Base-by-base conservation (phyloP, 1,284 basidiomycete species). In the Flammula alnicola region DNA sequence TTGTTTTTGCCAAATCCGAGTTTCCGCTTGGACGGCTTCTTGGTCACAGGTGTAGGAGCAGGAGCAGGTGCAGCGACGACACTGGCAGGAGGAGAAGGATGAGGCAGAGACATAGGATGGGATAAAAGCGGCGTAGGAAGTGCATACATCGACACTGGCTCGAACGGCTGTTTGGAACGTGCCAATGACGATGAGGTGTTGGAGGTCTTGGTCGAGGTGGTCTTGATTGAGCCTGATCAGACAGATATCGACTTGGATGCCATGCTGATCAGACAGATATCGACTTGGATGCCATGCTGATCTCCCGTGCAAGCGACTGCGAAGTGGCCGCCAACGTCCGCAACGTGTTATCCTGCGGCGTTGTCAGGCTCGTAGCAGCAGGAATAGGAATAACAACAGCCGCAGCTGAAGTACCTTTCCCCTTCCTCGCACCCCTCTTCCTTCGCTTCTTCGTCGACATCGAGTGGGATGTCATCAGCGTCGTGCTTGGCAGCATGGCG, bases 21-120 rank as follows among this genome's bases (percentile, higher is more conserved):
- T 64, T 87, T 90, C 88, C 88, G 91, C 64, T 85, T 89, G 37
- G 83, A 87, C 46, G 85, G 71, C 73, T 91, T 91, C 78, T 91
- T 91, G 44, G 73, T 74, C 45, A 81, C 78, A 27, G 69, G 55
- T 14, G 56, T 42, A 41, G 69, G 54, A 14, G 63, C 44, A 7
- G 65, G n/a, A n/a, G n/a, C n/a, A n/a, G n/a, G n/a, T n/a, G n/a
- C n/a, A n/a, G n/a, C n/a, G 51, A n/a, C n/a, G n/a, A n/a, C n/a
- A n/a, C n/a, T n/a, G n/a, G n/a, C 52, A 48, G 56, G 39, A 43
- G 64, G 41, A 50, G 57, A 44, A n/a, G 55, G 44, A 17, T 53
- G 30, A 27, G 60, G 47, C 5, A 41, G 49, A n/a, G n/a, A n/a
- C n/a, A n/a, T n/a, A 38, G 60, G 51, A 37, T 56, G 42, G 54